Base-by-base conservation (phyloP, 768 basidiomycete species). In the Phanerodontia chrysosporium region DNA sequence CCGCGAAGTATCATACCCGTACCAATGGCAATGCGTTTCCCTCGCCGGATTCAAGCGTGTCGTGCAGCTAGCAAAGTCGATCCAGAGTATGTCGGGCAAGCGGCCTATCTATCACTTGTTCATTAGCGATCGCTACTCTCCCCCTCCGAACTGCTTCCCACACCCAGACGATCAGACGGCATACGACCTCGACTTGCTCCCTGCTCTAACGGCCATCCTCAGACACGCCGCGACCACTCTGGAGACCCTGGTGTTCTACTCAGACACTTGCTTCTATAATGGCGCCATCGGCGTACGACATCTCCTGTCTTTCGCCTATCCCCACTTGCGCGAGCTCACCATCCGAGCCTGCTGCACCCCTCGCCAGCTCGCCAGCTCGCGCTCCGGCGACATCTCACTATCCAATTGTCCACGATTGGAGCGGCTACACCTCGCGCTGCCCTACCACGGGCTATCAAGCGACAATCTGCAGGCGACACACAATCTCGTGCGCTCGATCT, bases 291-390 rank as follows among this genome's bases (percentile, higher is more conserved):
- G 56, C 21, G 51, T 66, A 28, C 39, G 42, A 7, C 49, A 55
- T 4, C 44, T 59, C 1, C 58, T 66, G 18, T 49, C 55, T 1
- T 28, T 64, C 9, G 44, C 58, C 14, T 58, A 63, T 29, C 63
- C 62, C n/a, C 55, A 30, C 10, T 57, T 66, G 0, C 29, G 29
- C 2, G 65, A 64, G 44, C 65, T 66, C 12, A 64, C 65, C 1
- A 45, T 66, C n/a, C 65, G 65, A n/a, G 63, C 61, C 14, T 55
- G 65, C 24, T 66, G 63, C 39, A 64, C 62, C 1, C 58, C 58
- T 13, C 16, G 32, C 0, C 63, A 64, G 36, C 52, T 64, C 6
- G 49, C 58, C 22, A 30, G 51, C 10, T n/a, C 29, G 16, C 52
- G 24, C 22, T 27, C 25, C 1, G 21, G 22, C 9, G 24, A 29